Evolutionary conservation across 306 rosid genomes (phyloP).

Genomic region (Astragalus membranaceus): DNA sequence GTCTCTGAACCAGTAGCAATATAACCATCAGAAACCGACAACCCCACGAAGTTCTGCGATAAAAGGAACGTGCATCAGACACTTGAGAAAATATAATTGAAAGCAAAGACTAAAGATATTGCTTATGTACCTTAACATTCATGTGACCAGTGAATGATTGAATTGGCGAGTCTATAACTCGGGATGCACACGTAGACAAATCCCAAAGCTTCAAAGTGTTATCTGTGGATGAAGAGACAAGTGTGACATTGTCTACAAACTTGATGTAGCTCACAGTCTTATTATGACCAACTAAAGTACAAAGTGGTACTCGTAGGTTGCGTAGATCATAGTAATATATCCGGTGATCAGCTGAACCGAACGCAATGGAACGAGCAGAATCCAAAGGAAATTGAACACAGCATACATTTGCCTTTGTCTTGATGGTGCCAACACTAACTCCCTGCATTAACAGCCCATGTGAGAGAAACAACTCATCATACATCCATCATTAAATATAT

Average conservation of each 20-base stretch:
- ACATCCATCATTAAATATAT: constrained; percentile 48
- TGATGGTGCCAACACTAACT: constrained; percentile 79
- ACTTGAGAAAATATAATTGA: too few relatives aligned
- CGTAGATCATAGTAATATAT: constrained; percentile 91
- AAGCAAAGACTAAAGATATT: not conserved
- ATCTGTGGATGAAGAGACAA: constrained; percentile 89
- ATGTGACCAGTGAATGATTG: constrained; percentile 79
- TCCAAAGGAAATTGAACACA: constrained; percentile 87
- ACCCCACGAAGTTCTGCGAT: constrained; percentile 92
- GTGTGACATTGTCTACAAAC: constrained; percentile 58
- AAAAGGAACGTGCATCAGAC: constrained; percentile 24
- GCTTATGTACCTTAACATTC: constrained; percentile 74
- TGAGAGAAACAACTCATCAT: constrained; percentile 76
- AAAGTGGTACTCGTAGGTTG: constrained; percentile 62
- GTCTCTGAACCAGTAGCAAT: constrained; percentile 99
- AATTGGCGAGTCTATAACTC: constrained; percentile 69
- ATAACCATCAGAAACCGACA: constrained; percentile 87
- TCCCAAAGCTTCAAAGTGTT: constrained; percentile 98
- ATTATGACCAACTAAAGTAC: constrained; percentile 75
- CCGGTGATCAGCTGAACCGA: constrained; percentile 94
- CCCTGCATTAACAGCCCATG: constrained; percentile 89
- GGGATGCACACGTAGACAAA: constrained; percentile 70
- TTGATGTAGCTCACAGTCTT: constrained; percentile 93
- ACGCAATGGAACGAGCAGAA: constrained; percentile 76
- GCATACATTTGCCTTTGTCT: constrained; percentile 93